These are phyloP conservation scores for Podospora fimiseda DNA, from an alignment of 495 filamentous ascomycete species.

Conservation along the genomic window DNA sequence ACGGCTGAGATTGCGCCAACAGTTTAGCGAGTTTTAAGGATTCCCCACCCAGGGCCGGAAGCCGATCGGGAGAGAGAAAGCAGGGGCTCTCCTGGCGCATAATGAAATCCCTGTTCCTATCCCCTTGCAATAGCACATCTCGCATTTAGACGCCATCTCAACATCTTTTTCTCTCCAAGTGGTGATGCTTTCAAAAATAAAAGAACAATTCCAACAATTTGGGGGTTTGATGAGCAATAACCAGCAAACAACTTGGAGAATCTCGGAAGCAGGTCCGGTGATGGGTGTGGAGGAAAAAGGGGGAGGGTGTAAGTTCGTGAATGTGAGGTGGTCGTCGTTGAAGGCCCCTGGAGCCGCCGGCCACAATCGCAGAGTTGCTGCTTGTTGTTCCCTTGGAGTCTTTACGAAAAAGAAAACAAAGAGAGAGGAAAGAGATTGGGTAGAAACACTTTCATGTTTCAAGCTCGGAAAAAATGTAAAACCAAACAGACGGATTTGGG, in stretches of 20 bases:
- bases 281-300: background rate
- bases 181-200: background rate
- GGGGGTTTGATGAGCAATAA: background rate
- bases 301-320: background rate
- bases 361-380: background rate
- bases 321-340: background rate
- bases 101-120: slow-evolving; percentile 12
- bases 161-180: background rate
- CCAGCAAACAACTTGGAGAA: background rate
- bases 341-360: slow-evolving; percentile 2
- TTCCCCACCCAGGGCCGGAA: slow-evolving; percentile 27
- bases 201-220: background rate
- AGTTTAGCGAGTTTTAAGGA: slow-evolving; percentile 36
- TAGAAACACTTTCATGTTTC: slow-evolving; percentile 32
- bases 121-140: background rate
- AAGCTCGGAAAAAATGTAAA: slow-evolving; percentile 22
- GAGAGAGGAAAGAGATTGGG: too few relatives aligned
- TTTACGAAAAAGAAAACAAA: slow-evolving; percentile 1
- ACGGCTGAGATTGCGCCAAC: slow-evolving; percentile 33
- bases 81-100: slow-evolving; percentile 21
- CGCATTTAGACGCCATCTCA: slow-evolving; percentile 16
- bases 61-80: slow-evolving; percentile 23
- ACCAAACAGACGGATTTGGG: slow-evolving; percentile 27
- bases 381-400: background rate
- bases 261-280: background rate